Conservation (phyloP, 176 grass and related monocot genomes). For the Oryza meyeriana region DNA sequence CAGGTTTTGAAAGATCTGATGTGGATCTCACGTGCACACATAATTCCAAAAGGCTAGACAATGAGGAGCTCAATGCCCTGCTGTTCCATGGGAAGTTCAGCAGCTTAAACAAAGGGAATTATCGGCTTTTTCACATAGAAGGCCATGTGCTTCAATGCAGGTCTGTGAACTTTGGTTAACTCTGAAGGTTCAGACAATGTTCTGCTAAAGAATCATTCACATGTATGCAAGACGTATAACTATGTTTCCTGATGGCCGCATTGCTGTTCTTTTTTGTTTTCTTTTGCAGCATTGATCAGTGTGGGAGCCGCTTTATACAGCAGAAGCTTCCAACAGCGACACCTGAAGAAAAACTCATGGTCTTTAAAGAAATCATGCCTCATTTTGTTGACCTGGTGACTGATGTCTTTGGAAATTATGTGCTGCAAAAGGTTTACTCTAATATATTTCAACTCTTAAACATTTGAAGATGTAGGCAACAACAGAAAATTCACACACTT, state of each 20-base stretch:
- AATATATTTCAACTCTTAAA: slow-evolving; percentile 8
- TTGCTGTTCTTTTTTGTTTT: not conserved
- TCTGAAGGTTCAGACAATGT: not conserved
- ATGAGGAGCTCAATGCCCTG: no score
- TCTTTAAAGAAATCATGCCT: slow-evolving; percentile 29
- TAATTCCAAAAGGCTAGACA: not conserved
- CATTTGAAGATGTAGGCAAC: not conserved
- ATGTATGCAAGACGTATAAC: not conserved
- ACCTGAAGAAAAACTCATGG: slow-evolving; percentile 25
- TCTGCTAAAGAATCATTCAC: not conserved
- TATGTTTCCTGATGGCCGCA: not conserved
- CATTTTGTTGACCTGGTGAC: slow-evolving; percentile 17
- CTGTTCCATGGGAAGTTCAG: not conserved
- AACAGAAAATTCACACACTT: not conserved
- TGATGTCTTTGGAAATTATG: slow-evolving; percentile 47
- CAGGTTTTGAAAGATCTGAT: not conserved
- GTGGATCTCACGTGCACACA: not conserved
- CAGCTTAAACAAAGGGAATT: not conserved
- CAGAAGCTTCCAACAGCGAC: slow-evolving; percentile 37
- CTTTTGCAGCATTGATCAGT: slow-evolving; percentile 33
- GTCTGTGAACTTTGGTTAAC: not conserved
- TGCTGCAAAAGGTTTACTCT: slow-evolving; percentile 37
- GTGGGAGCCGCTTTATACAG: slow-evolving; percentile 46
- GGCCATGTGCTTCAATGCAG: not conserved
- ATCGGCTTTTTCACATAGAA: not conserved